Percentiles rank a stretch among this genome's conserved stretches.
Conservation (phyloP, 306 rosid species). For the Citrullus mucosospermus region DNA sequence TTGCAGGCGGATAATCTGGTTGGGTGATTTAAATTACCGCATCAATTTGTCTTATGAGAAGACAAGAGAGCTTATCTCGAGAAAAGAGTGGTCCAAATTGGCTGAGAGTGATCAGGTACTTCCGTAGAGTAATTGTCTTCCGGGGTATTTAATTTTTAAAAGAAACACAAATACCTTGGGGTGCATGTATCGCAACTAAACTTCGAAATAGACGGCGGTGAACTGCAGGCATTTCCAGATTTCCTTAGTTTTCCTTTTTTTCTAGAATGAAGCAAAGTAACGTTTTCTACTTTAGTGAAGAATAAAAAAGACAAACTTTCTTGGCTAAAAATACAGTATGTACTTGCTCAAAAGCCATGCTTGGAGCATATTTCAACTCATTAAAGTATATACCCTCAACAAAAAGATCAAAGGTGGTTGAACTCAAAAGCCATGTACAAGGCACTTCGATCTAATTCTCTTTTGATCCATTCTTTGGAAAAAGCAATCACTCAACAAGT, state of each 20-base stretch:
- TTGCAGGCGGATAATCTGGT: constrained; percentile 81
- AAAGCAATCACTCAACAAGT: background rate
- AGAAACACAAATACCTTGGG: background rate
- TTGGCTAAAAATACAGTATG: background rate
- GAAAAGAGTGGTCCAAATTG: constrained; percentile 59
- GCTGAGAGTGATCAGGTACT: constrained; percentile 76
- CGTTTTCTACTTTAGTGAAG: background rate
- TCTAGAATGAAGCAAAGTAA: background rate
- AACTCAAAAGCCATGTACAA: background rate
- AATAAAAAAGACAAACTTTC: background rate
- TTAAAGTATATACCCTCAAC: too few species aligned
- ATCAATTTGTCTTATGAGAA: constrained; percentile 59
- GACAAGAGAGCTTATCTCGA: constrained; percentile 57
- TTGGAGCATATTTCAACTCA: too few species aligned
- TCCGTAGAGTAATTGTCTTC: background rate
- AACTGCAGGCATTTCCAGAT: background rate
- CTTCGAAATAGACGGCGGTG: background rate
- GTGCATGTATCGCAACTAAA: background rate
- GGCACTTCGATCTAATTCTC: background rate
- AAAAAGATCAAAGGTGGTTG: too few species aligned
- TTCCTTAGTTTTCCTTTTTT: background rate
- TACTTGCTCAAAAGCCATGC: background rate
- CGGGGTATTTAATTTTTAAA: too few species aligned
- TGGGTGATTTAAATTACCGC: constrained; percentile 91
- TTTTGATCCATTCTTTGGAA: background rate